Evolutionary conservation across 768 basidiomycete genomes (phyloP), one percentile per base, ranked within the genome.

Genomic region (Trametes cubensis): DNA sequence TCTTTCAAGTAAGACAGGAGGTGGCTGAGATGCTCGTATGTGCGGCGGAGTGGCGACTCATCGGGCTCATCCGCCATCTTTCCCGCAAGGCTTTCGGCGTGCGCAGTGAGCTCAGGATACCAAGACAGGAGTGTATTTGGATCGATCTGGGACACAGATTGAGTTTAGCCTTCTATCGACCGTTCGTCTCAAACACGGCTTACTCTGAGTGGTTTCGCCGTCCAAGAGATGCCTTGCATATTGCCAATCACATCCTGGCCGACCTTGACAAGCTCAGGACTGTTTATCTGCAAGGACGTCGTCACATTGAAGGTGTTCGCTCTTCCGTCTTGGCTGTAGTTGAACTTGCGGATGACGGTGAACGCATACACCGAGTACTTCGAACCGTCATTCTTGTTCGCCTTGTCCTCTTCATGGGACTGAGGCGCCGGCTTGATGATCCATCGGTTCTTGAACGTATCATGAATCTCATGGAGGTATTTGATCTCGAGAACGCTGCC

Each of bases 211-310:
- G 84, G 84, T 28, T 84, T 81, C 5, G 81, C 70, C 34, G 83
- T 81, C 85, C 86, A 88, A 8, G 85, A 86, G 25, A 86, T 74
- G 17, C 85, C 85, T 26, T 82, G 83, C 79, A 83, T 83, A 5
- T 79, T 75, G 56, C 80, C 76, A 60, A 88, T 81, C 20, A 87
- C 81, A 42, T 84, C 82, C 63, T 83, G 80, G 66, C 84, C 85
- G 2, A 82, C 82, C 64, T 83, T 80, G 23, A 83, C 71, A 58
- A 88, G 78, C 65, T 83, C 83, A 26, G 76, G 77, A 66, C 84
- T 86, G 73, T 86, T 86, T 71, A 88, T 73, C 57, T 85, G 77
- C 25, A 86, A 49, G 8, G 62, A 17, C 11, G 69, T 71, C 7
- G 66, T 67, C 34, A 73, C 67, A n/a, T 65, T 71, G 60, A 63